Conservation (phyloP, 1,284 basidiomycete genomes). For the Boletus albobrunnescens region DNA sequence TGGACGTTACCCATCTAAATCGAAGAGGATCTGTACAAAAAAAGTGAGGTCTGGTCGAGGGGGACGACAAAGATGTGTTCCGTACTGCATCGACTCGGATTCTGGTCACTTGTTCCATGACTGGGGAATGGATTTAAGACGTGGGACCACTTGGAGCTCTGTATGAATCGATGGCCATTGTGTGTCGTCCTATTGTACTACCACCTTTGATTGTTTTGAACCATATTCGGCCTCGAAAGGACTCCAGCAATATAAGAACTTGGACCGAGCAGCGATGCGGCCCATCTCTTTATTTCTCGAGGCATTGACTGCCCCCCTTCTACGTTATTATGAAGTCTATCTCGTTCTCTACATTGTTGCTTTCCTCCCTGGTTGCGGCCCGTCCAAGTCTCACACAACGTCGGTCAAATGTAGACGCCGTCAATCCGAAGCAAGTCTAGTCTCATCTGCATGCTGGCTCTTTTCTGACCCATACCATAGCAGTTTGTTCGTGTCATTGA, state of each 20-base stretch:
- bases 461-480: constrained; percentile 30
- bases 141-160: not conserved
- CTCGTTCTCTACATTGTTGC: constrained; percentile 35
- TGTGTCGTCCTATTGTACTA: not conserved
- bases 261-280: constrained; percentile 1
- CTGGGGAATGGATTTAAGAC: not conserved
- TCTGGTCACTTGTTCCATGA: constrained; percentile 17
- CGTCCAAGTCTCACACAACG: constrained; percentile 37
- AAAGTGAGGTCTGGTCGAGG: constrained; percentile 8
- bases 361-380: constrained; percentile 39
- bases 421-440: constrained; percentile 46
- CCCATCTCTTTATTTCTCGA: not conserved
- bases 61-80: not conserved
- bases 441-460: not conserved
- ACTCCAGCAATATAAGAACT: constrained; percentile 10
- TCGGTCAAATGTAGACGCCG: constrained; percentile 44
- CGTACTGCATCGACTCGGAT: constrained; percentile 26
- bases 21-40: constrained; percentile 53
- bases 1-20: constrained; percentile 60
- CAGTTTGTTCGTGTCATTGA: constrained; percentile 24
- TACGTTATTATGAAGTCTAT: constrained; percentile 22
- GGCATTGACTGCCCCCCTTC: constrained; percentile 29
- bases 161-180: not conserved
- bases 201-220: constrained; percentile 7
- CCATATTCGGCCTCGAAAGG: not conserved